These are phyloP conservation scores for Stephania yunnanensis DNA, from an alignment of 164 flowering plant species.

Conservation along the genomic window DNA sequence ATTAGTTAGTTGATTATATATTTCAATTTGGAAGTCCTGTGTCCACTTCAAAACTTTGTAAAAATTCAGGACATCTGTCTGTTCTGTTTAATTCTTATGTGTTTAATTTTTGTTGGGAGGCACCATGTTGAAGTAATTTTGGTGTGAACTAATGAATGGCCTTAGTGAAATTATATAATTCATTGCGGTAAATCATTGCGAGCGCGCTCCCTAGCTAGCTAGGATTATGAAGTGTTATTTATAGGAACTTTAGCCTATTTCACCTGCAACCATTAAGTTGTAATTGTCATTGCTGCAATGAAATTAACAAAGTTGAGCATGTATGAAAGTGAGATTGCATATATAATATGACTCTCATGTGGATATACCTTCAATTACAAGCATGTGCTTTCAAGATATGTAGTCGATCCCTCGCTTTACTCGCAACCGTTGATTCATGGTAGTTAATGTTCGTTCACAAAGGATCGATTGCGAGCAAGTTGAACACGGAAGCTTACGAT, in stretches of 20 bases:
- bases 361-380: not conserved
- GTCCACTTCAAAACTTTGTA: not conserved
- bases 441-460: not conserved
- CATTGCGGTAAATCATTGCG: not conserved
- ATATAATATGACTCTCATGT: not conserved
- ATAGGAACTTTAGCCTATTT: not conserved
- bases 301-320: not conserved
- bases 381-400: not conserved
- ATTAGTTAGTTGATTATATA: no score
- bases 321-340: not conserved
- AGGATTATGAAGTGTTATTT: not conserved
- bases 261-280: slow-evolving; percentile 1
- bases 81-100: no score
- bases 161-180: not conserved
- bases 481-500: not conserved
- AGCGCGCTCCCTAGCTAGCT: not conserved
- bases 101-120: not conserved
- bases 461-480: not conserved
- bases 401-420: not conserved
- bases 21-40: not conserved
- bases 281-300: not conserved
- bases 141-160: not conserved
- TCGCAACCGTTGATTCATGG: slow-evolving; percentile 3
- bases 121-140: not conserved
- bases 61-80: no score